Percentiles rank a stretch among this genome's conserved stretches.
phyloP scores from a whole-genome alignment of 2,329 filamentous ascomycete species.

The Calonectria naviculata region DNA sequence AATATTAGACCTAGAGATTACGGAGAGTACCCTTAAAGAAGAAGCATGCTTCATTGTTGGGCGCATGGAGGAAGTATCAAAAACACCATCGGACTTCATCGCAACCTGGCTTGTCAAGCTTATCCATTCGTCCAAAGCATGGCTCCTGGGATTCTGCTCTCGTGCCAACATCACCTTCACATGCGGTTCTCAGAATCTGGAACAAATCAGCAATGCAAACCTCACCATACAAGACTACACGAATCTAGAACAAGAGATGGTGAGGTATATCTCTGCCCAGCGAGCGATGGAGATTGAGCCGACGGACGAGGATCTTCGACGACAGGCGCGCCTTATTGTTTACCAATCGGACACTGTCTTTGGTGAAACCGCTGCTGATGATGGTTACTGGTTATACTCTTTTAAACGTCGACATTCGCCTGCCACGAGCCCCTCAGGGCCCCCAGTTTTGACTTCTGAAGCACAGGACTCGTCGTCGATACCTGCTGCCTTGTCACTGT shows the following conservation, averaged over 20 bases:
- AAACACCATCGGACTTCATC: conserved; percentile 30
- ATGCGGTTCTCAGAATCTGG: not conserved
- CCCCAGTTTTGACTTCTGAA: not conserved
- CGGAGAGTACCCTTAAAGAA: conserved; percentile 17
- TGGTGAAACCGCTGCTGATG: conserved; percentile 26
- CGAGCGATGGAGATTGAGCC: conserved; percentile 26
- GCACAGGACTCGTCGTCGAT: not conserved
- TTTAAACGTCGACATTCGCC: conserved; percentile 33
- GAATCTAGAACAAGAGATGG: conserved; percentile 24
- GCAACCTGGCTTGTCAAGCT: conserved; percentile 34
- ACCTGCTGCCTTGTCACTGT: not conserved
- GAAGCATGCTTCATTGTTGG: conserved; percentile 30
- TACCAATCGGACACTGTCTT: conserved; percentile 14
- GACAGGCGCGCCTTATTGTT: conserved; percentile 28
- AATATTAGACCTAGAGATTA: conserved; percentile 7
- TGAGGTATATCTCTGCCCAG: conserved; percentile 20
- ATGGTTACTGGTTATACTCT: conserved; percentile 29
- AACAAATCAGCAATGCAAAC: not conserved
- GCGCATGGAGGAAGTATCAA: conserved; percentile 26
- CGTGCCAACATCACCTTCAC: conserved; percentile 1
- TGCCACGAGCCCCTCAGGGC: not conserved
- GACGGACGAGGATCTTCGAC: conserved; percentile 26
- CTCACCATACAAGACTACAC: conserved; percentile 29
- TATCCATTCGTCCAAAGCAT: conserved; percentile 21
- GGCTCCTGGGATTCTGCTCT: conserved; percentile 25